Evolutionary conservation across 2,329 filamentous ascomycete species (phyloP).

Genomic region (Purpureocillium lavendulum): DNA sequence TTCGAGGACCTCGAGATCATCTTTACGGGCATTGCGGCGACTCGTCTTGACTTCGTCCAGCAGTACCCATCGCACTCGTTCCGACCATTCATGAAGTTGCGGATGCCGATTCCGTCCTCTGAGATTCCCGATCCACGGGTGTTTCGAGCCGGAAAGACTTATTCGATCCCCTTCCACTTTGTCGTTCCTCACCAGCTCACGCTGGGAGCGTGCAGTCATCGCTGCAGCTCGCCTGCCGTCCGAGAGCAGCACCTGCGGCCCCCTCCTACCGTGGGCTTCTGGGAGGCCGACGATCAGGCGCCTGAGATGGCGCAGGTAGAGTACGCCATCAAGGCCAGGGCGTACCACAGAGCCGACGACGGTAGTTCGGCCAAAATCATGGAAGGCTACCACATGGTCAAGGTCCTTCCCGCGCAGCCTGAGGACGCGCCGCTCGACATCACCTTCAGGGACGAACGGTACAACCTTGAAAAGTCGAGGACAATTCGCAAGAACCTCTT

Average conservation of each 20-base stretch:
- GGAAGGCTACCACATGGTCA: conserved; percentile 35
- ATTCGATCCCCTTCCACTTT: conserved; percentile 50
- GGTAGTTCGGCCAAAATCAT: conserved; percentile 21
- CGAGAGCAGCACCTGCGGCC: conserved; percentile 43
- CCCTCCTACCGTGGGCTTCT: conserved; percentile 43
- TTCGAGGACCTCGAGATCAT: conserved; percentile 46
- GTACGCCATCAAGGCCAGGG: conserved; percentile 42
- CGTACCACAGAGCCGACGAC: conserved; percentile 15
- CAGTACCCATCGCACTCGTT: conserved; percentile 36
- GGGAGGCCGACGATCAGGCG: conserved; percentile 46
- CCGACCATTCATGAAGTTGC: conserved; percentile 47
- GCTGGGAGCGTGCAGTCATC: conserved; percentile 46
- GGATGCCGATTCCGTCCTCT: conserved; percentile 41
- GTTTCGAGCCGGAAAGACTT: conserved; percentile 38
- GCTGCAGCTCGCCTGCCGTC: conserved; percentile 32
- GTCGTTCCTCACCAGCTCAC: conserved; percentile 51
- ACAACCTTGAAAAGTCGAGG: conserved; percentile 42
- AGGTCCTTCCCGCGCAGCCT: conserved; percentile 40
- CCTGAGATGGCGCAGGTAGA: conserved; percentile 47
- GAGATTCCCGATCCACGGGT: conserved; percentile 37
- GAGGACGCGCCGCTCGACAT: conserved; percentile 45
- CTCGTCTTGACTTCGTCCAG: conserved; percentile 42
- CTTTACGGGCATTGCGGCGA: conserved; percentile 41
- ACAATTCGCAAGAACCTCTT: conserved; percentile 44
- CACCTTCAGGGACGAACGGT: conserved; percentile 37